phyloP scores from a whole-genome alignment of 495 filamentous ascomycete genomes.

The Lepidopterella palustris region DNA sequence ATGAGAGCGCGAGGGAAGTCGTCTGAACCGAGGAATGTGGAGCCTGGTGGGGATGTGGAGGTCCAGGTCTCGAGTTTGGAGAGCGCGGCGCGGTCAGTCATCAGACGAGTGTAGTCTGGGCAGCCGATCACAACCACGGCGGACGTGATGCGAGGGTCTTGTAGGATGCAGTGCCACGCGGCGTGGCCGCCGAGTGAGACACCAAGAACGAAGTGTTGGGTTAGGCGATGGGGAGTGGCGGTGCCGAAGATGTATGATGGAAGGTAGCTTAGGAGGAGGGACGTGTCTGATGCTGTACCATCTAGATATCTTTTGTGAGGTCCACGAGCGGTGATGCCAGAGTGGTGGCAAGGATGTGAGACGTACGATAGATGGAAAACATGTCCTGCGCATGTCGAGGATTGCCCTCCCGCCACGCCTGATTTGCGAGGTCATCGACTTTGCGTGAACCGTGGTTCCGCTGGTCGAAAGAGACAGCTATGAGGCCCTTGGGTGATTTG shows the following conservation, averaged over 20 bases:
- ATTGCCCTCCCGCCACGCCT: conserved; percentile 75
- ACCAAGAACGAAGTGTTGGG: conserved; percentile 68
- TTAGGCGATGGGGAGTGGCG: conserved; percentile 46
- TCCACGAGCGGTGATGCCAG: background rate
- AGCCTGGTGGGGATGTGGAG: conserved; percentile 47
- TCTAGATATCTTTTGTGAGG: conserved; percentile 40
- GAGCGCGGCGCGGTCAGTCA: conserved; percentile 68
- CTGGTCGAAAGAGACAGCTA: conserved; percentile 81
- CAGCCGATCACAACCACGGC: conserved; percentile 80
- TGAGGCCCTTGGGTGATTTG: conserved; percentile 46
- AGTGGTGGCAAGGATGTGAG: background rate
- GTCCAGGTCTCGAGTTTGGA: conserved; percentile 63
- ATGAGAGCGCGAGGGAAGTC: conserved; percentile 68
- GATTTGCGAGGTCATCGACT: conserved; percentile 54
- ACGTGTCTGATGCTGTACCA: conserved; percentile 71
- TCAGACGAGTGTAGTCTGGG: conserved; percentile 74
- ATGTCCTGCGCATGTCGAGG: conserved; percentile 79
- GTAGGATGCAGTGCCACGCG: conserved; percentile 73
- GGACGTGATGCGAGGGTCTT: conserved; percentile 68
- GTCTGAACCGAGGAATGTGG: conserved; percentile 61
- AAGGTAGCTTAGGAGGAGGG: conserved; percentile 62
- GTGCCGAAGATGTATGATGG: conserved; percentile 66
- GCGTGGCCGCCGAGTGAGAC: conserved; percentile 84
- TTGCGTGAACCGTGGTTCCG: conserved; percentile 78
- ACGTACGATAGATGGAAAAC: conserved; percentile 60